Evolutionary conservation across 192 early-diverging fungal genomes (phyloP).

Genomic region (Cladochytrium replicatum): DNA sequence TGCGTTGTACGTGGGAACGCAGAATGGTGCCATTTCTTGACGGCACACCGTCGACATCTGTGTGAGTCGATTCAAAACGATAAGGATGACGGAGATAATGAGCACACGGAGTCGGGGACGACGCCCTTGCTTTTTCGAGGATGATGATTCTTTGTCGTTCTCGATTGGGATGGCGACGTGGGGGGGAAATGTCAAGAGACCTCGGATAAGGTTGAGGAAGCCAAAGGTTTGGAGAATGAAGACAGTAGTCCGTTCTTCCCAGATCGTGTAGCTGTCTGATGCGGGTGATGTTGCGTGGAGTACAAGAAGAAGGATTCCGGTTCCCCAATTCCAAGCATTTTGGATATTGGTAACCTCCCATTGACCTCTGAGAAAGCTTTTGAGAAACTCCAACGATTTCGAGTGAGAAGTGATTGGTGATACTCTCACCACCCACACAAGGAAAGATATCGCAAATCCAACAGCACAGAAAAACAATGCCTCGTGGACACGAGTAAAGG

Average conservation of each 20-base stretch:
- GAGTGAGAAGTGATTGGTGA: background rate
- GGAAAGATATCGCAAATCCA: background rate
- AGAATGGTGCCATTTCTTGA: conserved; percentile 75
- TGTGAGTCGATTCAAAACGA: conserved; percentile 42
- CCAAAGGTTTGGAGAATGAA: conserved; percentile 62
- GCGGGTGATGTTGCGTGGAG: conserved; percentile 57
- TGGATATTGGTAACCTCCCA: too few species aligned
- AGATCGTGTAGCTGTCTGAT: conserved; percentile 86
- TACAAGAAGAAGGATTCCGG: conserved; percentile 22
- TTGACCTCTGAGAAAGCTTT: too few species aligned
- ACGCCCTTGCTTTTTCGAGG: too few species aligned
- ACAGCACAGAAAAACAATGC: background rate
- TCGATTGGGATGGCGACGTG: too few species aligned
- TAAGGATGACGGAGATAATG: too few species aligned
- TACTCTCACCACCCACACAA: background rate
- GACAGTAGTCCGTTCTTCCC: conserved; percentile 66
- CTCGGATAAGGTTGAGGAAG: conserved; percentile 22
- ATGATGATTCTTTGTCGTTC: too few species aligned
- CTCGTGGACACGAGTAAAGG: background rate
- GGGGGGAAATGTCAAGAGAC: background rate
- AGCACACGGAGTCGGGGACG: too few species aligned
- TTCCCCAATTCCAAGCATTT: too few species aligned
- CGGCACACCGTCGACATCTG: conserved; percentile 70
- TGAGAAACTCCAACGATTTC: too few species aligned
- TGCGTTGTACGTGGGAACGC: conserved; percentile 75